Evolutionary conservation across 768 basidiomycete species (phyloP), one percentile per base, ranked within the genome.

Genomic region (Tricholoma bakamatsutake): DNA sequence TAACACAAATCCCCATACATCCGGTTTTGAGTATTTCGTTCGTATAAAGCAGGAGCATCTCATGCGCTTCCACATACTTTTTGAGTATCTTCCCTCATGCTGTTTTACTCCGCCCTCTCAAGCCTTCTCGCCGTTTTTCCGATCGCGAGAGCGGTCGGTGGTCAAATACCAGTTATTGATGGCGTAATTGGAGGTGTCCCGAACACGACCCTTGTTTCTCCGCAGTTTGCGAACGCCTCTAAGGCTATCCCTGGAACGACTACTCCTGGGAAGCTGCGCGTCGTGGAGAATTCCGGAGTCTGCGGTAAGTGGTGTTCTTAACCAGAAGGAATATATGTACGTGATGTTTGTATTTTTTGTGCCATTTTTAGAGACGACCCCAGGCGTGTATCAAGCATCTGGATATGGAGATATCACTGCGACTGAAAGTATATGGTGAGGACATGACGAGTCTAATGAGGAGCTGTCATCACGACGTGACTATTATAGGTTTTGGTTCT

Each of bases 391-490:
- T 59, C 80, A 82, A 62, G 83, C 80, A 0, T 82, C 83, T 5
- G 83, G 84, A 0, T 87, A 86, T 64, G 84, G 77, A 4, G 84
- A 87, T 65, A 61, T 86, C 13, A 76, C 78, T 1, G 66, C 78
- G 1, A 73, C 70, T n/a, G 66, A 84, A 62, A 85, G 83, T 66
- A 72, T 85, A 24, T 86, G 81, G 83, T 83, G 30, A 21, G 69
- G 17, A 48, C 13, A n/a, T n/a, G 5, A n/a, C 55, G 3, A 24
- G 21, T 24, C 21, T 24, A 24, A 24, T 3, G 2, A 24, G 11
- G 6, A 1, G 28, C 7, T 28, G 21, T 18, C 31, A 24, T 53
- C 53, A 37, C 13, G 11, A n/a, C 17, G 49, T 49, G 60, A 12
- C 45, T 6, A 1, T 28, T 3, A 49, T 10, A 84, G 83, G 79